Evolutionary conservation across 495 filamentous ascomycete genomes (phyloP).

Genomic region (Staphylotrichum tortipilum): DNA sequence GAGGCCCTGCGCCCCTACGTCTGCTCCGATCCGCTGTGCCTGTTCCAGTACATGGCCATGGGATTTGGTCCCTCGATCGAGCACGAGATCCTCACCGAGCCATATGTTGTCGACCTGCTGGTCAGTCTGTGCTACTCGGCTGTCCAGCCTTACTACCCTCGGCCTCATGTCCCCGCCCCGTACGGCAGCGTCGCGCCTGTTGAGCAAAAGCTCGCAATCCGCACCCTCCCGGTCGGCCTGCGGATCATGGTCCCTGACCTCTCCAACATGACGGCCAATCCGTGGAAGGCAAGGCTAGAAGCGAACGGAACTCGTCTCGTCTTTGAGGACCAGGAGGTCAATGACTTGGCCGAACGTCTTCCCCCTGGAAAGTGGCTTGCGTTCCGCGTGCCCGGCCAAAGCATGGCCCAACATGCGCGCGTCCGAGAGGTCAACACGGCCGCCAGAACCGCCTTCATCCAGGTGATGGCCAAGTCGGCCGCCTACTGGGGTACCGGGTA

Average conservation of each 20-base stretch:
- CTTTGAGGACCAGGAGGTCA: background rate
- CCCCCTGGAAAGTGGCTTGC: slow-evolving; percentile 12
- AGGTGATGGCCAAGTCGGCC: slow-evolving; percentile 1
- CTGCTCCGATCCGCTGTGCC: slow-evolving; percentile 68
- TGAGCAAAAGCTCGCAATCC: slow-evolving; percentile 9
- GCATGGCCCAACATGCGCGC: background rate
- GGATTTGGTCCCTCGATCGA: slow-evolving; percentile 82
- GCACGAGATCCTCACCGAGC: slow-evolving; percentile 71
- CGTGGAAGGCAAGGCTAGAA: background rate
- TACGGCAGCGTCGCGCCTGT: background rate
- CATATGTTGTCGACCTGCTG: slow-evolving; percentile 78
- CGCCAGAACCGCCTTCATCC: slow-evolving; percentile 1
- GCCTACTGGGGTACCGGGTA: background rate
- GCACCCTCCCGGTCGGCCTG: slow-evolving; percentile 18
- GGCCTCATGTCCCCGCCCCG: too few species aligned
- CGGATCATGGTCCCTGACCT: slow-evolving; percentile 14
- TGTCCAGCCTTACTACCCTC: slow-evolving; percentile 11
- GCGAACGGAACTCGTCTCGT: slow-evolving; percentile 7
- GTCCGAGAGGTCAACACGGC: background rate
- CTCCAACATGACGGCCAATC: background rate
- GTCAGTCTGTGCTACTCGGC: slow-evolving; percentile 72
- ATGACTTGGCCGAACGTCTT: background rate
- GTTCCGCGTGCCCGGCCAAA: slow-evolving; percentile 2
- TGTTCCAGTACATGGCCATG: slow-evolving; percentile 87
- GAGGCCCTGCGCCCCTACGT: slow-evolving; percentile 91